Evolutionary conservation across 1,284 basidiomycete genomes (phyloP).

Genomic region (Ustilago lituana): DNA sequence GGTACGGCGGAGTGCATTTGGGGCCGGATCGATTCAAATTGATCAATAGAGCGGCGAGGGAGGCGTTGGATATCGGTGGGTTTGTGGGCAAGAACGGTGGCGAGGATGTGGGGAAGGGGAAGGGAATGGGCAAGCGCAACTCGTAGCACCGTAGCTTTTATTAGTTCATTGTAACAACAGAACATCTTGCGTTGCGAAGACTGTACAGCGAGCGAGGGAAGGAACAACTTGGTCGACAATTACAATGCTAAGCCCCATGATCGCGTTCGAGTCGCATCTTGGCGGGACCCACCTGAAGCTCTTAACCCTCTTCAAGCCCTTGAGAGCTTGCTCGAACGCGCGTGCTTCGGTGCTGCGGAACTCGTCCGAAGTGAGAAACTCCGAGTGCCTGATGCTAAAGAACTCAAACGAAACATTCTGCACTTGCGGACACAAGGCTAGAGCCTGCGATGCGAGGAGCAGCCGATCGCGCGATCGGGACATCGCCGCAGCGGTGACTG

Average conservation of each 20-base stretch:
- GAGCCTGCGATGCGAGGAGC: conserved; percentile 17
- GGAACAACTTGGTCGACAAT: conserved; percentile 30
- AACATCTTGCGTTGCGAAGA: neutral
- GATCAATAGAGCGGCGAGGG: conserved; percentile 62
- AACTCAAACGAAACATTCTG: conserved; percentile 28
- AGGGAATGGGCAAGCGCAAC: conserved; percentile 30
- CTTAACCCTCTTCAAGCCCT: neutral
- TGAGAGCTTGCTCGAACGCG: conserved; percentile 10
- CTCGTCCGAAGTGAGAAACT: conserved; percentile 23
- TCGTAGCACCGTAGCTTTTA: no score
- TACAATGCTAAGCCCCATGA: conserved; percentile 38
- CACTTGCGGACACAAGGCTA: conserved; percentile 7
- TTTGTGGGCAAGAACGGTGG: conserved; percentile 36
- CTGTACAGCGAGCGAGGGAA: conserved; percentile 17
- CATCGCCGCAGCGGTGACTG: neutral
- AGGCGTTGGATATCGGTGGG: conserved; percentile 57
- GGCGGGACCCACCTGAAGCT: conserved; percentile 31
- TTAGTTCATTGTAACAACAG: neutral
- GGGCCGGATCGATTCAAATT: conserved; percentile 66
- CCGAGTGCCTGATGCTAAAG: conserved; percentile 35
- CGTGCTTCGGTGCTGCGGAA: conserved; percentile 9
- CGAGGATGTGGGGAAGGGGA: conserved; percentile 6
- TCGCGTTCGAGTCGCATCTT: conserved; percentile 19
- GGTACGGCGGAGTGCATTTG: conserved; percentile 62
- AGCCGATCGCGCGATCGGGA: conserved; percentile 17